phyloP scores from a whole-genome alignment of 306 rosid species.

The Fragaria vesca region DNA sequence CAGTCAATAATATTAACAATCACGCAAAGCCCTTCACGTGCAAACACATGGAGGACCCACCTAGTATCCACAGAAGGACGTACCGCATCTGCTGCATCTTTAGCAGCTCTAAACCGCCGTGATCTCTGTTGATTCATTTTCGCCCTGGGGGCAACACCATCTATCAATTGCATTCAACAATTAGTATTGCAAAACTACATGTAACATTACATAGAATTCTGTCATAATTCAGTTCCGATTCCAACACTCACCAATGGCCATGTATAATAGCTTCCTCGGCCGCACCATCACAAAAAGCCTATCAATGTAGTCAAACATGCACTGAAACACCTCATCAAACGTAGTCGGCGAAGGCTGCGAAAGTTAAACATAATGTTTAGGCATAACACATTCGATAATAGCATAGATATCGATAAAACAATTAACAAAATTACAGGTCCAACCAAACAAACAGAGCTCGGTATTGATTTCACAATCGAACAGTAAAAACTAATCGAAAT shows the following conservation, averaged over 20 bases:
- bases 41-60: conserved; percentile 31
- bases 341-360: conserved; percentile 90
- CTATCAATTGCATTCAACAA: conserved; percentile 37
- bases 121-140: conserved; percentile 98
- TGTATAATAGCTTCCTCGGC: conserved; percentile 84
- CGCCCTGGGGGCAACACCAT: conserved; percentile 99
- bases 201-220: background rate
- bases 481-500: background rate
- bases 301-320: conserved; percentile 95
- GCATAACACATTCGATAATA: background rate
- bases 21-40: conserved; percentile 20
- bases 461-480: background rate
- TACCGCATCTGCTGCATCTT: conserved; percentile 93
- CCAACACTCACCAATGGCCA: conserved; percentile 87
- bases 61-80: conserved; percentile 40
- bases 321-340: conserved; percentile 80
- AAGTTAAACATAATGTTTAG: background rate
- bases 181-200: conserved; percentile 25
- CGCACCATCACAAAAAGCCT: conserved; percentile 90
- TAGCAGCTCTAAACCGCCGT: conserved; percentile 91
- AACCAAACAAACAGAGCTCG: background rate
- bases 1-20: background rate
- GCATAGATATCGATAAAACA: background rate
- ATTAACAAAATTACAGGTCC: background rate
- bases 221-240: background rate